Evolutionary conservation across 106 monocot genomes (phyloP).

Genomic region (Triglochin maritima): DNA sequence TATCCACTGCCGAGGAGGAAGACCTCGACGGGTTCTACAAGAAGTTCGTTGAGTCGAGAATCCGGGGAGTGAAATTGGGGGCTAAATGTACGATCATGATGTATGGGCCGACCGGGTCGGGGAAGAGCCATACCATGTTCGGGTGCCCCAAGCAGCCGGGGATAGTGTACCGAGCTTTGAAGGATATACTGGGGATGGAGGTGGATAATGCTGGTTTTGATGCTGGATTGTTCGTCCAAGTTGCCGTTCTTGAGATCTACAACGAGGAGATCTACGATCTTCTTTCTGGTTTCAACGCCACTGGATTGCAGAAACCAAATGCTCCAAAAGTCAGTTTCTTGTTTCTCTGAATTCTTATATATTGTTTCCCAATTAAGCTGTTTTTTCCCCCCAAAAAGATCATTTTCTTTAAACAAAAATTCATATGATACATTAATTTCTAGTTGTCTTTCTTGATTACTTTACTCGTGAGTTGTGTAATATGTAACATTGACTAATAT

Average conservation of each 20-base stretch:
- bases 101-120: constrained; percentile 94
- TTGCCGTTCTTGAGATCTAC: constrained; percentile 88
- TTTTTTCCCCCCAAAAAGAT: too few relatives aligned
- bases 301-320: constrained; percentile 37
- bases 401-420: too few relatives aligned
- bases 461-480: too few relatives aligned
- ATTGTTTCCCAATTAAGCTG: too few relatives aligned
- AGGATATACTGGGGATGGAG: constrained; percentile 46
- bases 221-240: constrained; percentile 55
- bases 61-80: constrained; percentile 55
- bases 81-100: constrained; percentile 95
- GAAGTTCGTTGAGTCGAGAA: constrained; percentile 62
- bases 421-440: background rate
- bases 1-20: constrained; percentile 66
- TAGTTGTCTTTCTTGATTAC: too few relatives aligned
- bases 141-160: constrained; percentile 64
- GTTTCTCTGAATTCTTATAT: too few relatives aligned
- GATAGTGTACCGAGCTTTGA: constrained; percentile 85
- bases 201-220: constrained; percentile 38
- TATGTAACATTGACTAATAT: too few relatives aligned
- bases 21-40: constrained; percentile 64
- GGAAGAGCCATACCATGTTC: constrained; percentile 99
- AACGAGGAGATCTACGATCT: constrained; percentile 99
- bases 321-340: constrained; percentile 52
- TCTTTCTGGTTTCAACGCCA: constrained; percentile 27